A percentile compares a stretch with the other conserved stretches of the same genome.
Conservation (phyloP, 192 early-diverging fungal species). For the Oehlia diaphana region DNA sequence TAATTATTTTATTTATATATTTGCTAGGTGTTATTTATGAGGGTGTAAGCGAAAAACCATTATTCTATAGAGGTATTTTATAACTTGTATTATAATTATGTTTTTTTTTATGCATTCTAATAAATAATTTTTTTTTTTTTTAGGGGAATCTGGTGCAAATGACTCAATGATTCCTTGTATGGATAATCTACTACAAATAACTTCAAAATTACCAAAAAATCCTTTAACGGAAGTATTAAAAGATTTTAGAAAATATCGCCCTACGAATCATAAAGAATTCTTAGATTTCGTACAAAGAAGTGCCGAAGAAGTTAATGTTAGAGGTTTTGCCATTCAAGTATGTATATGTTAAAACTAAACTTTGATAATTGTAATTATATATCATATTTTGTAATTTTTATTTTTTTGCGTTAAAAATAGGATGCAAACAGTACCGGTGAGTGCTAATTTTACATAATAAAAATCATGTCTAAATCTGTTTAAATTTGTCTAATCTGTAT, state of each 20-base stretch:
- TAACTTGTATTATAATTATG: too few species aligned
- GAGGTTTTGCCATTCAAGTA: slow-evolving; percentile 58
- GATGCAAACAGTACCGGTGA: slow-evolving; percentile 60
- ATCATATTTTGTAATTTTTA: too few species aligned
- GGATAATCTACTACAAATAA: slow-evolving; percentile 85
- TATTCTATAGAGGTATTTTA: slow-evolving; percentile 54
- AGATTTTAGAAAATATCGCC: slow-evolving; percentile 77
- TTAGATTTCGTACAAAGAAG: slow-evolving; percentile 63
- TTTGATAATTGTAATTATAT: background rate
- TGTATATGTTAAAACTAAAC: background rate
- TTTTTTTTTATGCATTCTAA: too few species aligned
- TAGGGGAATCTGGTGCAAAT: slow-evolving; percentile 83
- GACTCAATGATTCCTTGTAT: slow-evolving; percentile 84
- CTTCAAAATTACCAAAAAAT: slow-evolving; percentile 75
- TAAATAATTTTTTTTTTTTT: too few species aligned
- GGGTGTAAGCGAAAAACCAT: slow-evolving; percentile 55
- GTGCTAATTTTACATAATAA: background rate
- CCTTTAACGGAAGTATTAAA: slow-evolving; percentile 73
- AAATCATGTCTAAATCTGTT: too few species aligned
- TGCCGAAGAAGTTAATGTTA: slow-evolving; percentile 51
- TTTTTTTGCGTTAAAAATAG: background rate
- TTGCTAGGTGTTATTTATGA: slow-evolving; percentile 74
- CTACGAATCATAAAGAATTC: slow-evolving; percentile 78
- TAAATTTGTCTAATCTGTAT: too few species aligned
- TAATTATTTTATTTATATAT: background rate